These are phyloP conservation scores for Ophiostoma quercus DNA, from an alignment of 2,329 filamentous ascomycete genomes.

Conservation along the genomic window DNA sequence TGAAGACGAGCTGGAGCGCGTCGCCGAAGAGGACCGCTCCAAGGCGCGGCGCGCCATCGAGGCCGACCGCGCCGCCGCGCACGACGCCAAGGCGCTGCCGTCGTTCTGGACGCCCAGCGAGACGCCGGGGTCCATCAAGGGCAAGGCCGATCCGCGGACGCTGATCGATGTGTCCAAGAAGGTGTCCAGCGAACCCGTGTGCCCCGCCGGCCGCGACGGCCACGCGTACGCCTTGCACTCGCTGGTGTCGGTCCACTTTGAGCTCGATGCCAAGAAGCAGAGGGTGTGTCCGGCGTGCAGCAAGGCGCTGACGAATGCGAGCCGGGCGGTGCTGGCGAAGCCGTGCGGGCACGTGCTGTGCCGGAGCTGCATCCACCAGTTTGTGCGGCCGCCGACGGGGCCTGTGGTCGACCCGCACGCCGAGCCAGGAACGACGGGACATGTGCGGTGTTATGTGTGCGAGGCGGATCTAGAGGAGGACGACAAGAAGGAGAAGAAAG, in stretches of 20 bases:
- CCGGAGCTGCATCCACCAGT: conserved; percentile 75
- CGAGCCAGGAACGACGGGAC: conserved; percentile 37
- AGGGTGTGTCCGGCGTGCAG: conserved; percentile 76
- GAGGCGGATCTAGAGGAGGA: conserved; percentile 64
- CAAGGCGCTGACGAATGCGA: conserved; percentile 74
- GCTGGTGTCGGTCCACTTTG: conserved; percentile 71
- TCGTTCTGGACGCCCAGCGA: conserved; percentile 92
- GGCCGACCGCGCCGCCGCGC: conserved; percentile 61
- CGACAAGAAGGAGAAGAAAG: conserved; percentile 36
- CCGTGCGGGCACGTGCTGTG: conserved; percentile 92
- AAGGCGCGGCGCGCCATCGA: conserved; percentile 67
- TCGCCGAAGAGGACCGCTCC: conserved; percentile 63
- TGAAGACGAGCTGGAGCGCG: conserved; percentile 66
- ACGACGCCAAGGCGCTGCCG: conserved; percentile 60
- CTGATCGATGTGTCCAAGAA: neutral
- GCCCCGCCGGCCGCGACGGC: conserved; percentile 22
- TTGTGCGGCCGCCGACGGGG: conserved; percentile 56
- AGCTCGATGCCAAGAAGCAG: conserved; percentile 34
- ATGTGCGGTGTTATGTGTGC: conserved; percentile 75
- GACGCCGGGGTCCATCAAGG: conserved; percentile 52
- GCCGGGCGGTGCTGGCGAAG: conserved; percentile 75
- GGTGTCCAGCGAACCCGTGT: neutral
- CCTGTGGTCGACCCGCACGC: conserved; percentile 52
- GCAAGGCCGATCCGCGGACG: neutral
- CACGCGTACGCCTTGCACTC: conserved; percentile 71